phyloP scores from a whole-genome alignment of 139 green algal species.

The Yamagishiella unicocca region DNA sequence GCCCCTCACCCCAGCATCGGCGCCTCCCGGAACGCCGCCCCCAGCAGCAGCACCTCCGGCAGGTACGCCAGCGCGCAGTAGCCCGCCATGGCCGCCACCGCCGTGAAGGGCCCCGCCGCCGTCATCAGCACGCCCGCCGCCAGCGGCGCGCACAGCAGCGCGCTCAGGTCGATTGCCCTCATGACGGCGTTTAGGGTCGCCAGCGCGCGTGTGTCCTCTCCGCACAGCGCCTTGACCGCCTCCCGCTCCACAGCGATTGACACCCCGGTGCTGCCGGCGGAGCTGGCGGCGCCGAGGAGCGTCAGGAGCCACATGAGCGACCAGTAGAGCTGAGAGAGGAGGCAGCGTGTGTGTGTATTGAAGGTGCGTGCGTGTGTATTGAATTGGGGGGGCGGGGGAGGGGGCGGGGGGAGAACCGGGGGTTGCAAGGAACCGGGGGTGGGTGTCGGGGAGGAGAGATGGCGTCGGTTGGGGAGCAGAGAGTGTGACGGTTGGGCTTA shows the following conservation, averaged over 20 bases:
- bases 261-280: slow-evolving; percentile 69
- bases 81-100: slow-evolving; percentile 56
- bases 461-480: too few species aligned
- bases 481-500: too few species aligned
- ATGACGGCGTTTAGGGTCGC: slow-evolving; percentile 57
- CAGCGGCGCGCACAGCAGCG: slow-evolving; percentile 77
- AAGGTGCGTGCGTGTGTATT: too few species aligned
- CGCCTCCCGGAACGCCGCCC: slow-evolving; percentile 40
- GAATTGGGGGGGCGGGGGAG: background rate
- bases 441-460: background rate
- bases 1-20: slow-evolving; percentile 56
- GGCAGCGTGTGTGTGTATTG: too few species aligned
- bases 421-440: background rate
- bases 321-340: slow-evolving; percentile 67
- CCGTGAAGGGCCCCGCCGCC: slow-evolving; percentile 34
- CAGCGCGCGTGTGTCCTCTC: slow-evolving; percentile 34
- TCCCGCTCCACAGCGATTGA: slow-evolving; percentile 78
- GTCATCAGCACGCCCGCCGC: slow-evolving; percentile 81
- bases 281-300: slow-evolving; percentile 61
- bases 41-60: slow-evolving; percentile 75
- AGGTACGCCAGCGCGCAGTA: slow-evolving; percentile 75
- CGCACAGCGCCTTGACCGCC: slow-evolving; percentile 67
- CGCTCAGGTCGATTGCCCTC: slow-evolving; percentile 85
- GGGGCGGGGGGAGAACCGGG: background rate
- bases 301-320: slow-evolving; percentile 51